These are phyloP conservation scores for Dittrichia graveolens DNA, from an alignment of 129 eudicot genomes.

Conservation along the genomic window DNA sequence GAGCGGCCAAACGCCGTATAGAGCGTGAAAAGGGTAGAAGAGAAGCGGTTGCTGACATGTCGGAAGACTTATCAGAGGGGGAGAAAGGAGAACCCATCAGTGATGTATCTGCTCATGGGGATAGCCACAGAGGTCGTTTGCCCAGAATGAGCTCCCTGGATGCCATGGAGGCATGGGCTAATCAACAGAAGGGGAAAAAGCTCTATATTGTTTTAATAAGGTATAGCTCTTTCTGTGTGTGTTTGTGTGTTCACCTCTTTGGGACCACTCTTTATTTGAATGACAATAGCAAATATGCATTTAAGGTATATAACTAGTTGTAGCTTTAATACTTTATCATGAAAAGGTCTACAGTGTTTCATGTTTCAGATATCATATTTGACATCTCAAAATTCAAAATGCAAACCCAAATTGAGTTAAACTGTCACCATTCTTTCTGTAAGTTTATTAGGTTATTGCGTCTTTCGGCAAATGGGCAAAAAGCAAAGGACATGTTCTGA, in stretches of 20 bases:
- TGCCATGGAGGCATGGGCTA: conserved; percentile 87
- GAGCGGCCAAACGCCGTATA: conserved; percentile 79
- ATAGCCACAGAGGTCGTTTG: conserved; percentile 70
- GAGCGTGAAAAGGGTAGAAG: conserved; percentile 96
- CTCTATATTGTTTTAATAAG: conserved; percentile 83
- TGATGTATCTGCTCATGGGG: conserved; percentile 79
- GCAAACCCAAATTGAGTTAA: no score
- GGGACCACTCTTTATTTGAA: no score
- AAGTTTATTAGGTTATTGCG: no score
- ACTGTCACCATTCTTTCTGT: no score
- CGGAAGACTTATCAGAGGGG: conserved; percentile 97
- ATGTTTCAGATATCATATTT: no score
- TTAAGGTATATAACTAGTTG: not conserved
- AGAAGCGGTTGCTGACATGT: conserved; percentile 98
- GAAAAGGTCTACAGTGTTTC: no score
- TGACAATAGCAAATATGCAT: no score
- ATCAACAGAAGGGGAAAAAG: conserved; percentile 91
- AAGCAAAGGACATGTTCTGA: no score
- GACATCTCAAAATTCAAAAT: no score
- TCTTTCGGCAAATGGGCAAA: no score
- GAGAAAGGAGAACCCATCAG: conserved; percentile 73
- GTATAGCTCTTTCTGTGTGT: conserved; percentile 24
- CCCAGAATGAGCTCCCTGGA: conserved; percentile 88
- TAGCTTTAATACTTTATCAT: not conserved
- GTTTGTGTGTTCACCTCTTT: no score